Base-by-base conservation (phyloP, 1,139 yeast species). In the Saccharomyces pastorianus region DNA sequence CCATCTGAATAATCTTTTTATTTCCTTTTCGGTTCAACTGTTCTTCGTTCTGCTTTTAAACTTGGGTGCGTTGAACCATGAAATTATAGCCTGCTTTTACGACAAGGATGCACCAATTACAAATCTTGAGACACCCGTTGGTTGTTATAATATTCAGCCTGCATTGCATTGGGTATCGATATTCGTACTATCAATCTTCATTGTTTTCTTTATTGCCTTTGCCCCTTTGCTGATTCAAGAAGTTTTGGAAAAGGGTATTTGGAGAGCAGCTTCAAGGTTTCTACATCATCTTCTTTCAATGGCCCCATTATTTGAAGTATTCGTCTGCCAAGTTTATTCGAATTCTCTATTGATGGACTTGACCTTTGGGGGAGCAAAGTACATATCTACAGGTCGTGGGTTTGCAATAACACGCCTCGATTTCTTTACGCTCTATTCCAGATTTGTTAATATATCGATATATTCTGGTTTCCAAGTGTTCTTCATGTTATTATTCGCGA, bases 281-380 rank as follows among this genome's bases (percentile, higher is more conserved):
- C 62, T 77, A 14, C 79, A 77, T 60, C 96, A 89, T 65, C 73
- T 88, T 51, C 64, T 80, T 17, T 88, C 95, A 0, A 68, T 88
- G 54, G 85, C 96, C 0, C 96, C 96, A 4, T 70, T 88, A 14
- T 89, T 89, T 71, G 96, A 89, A 65, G 93, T 89, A 0, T 88
- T 89, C 70, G 91, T 86, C 1, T 87, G 96, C 65, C 95, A 87
- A 62, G 81, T 88, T 1, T 89, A 89, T 68, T 84, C 96, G 0
- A 81, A 81, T 57, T 78, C 96, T 0, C 74, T 89, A 58, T 71
- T 80, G 31, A 81, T 80, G 50, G 90, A 88, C 67, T 72, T 89
- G 41, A 77, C 85, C 0, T 78, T 85, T 66, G 96, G 96, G 0
- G 95, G 95, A 38, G 96, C 96, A 0, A 76, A 77, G 59, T 89